Evolutionary conservation across 805 yeast species (phyloP).

Genomic region (Priceomyces carsonii): DNA sequence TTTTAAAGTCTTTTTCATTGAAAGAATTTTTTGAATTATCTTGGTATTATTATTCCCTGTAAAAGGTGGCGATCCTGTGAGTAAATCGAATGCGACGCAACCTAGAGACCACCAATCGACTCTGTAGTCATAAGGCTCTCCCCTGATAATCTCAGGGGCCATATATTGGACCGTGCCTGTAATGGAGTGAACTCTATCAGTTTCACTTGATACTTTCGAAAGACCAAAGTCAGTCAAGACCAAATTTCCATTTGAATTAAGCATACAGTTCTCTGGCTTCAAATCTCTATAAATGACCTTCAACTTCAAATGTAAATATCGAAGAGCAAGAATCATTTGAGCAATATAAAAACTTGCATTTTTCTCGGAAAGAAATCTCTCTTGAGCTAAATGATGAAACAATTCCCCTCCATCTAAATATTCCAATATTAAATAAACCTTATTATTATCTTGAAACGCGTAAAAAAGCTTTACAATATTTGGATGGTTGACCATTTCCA

Average conservation of each 20-base stretch:
- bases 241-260: slow-evolving; percentile 39
- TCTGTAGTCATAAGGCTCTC: slow-evolving; percentile 40
- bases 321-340: slow-evolving; percentile 40
- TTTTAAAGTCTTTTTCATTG: slow-evolving; percentile 32
- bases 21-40: slow-evolving; percentile 39
- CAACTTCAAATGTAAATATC: slow-evolving; percentile 37
- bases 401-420: slow-evolving; percentile 48
- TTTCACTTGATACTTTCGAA: slow-evolving; percentile 33
- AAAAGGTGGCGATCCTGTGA: slow-evolving; percentile 47
- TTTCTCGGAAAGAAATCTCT: slow-evolving; percentile 27
- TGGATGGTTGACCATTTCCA: slow-evolving; percentile 43
- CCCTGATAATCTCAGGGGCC: slow-evolving; percentile 48
- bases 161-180: slow-evolving; percentile 49
- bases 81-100: slow-evolving; percentile 43
- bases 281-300: slow-evolving; percentile 45
- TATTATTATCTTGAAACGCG: slow-evolving; percentile 46
- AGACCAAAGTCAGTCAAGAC: slow-evolving; percentile 48
- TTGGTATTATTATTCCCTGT: slow-evolving; percentile 42
- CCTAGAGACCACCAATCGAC: slow-evolving; percentile 53
- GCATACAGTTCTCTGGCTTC: slow-evolving; percentile 49
- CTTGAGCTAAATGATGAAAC: slow-evolving; percentile 41
- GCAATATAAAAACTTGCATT: slow-evolving; percentile 44
- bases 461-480: slow-evolving; percentile 46
- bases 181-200: slow-evolving; percentile 28
- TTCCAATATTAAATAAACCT: slow-evolving; percentile 44